Evolutionary conservation across 1,139 yeast species (phyloP).

Genomic region (Sugiyamaella xylanicola): DNA sequence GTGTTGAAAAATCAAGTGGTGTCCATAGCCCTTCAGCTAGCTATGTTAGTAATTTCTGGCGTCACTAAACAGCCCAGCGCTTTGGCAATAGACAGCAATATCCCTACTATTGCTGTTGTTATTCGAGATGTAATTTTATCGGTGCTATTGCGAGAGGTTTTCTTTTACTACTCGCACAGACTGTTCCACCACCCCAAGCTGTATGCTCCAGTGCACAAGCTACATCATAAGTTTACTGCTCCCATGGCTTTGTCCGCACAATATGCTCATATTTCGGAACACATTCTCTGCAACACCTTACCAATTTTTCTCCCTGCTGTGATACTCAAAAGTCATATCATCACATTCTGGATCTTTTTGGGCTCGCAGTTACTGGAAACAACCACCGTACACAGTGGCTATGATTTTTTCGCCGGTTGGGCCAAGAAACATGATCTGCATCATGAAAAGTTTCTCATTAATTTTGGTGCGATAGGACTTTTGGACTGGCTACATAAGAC

Average conservation of each 20-base stretch:
- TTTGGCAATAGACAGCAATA: constrained; percentile 11
- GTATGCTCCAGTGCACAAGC: constrained; percentile 30
- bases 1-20: constrained; percentile 25
- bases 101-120: constrained; percentile 26
- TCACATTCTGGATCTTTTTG: constrained; percentile 27
- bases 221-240: constrained; percentile 33
- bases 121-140: constrained; percentile 22
- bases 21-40: constrained; percentile 20
- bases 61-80: constrained; percentile 9
- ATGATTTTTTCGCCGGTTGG: constrained; percentile 28
- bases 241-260: constrained; percentile 34
- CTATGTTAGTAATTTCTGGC: constrained; percentile 12
- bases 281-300: constrained; percentile 29
- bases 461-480: constrained; percentile 31
- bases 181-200: constrained; percentile 25
- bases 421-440: constrained; percentile 33
- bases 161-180: constrained; percentile 32
- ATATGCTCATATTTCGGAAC: constrained; percentile 32
- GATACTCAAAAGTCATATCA: constrained; percentile 27
- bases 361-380: constrained; percentile 30
- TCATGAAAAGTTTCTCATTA: constrained; percentile 31
- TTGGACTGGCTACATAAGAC: constrained; percentile 32
- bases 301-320: constrained; percentile 30
- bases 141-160: constrained; percentile 27
- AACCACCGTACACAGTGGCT: constrained; percentile 33